phyloP scores from a whole-genome alignment of 2,329 filamentous ascomycete species.

The Alternaria viburni region DNA sequence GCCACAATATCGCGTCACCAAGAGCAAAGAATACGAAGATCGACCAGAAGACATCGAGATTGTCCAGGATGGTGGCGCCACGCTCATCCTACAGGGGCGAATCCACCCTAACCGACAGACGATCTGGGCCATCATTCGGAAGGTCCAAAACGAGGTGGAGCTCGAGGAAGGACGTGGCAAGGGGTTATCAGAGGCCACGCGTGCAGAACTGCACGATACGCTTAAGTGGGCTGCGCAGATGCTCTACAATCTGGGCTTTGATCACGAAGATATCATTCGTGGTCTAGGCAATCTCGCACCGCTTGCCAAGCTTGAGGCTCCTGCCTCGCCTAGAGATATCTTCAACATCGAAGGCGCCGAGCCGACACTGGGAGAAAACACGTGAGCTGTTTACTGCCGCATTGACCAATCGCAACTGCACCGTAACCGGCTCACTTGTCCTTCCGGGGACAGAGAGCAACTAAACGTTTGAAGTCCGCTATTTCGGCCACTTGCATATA shows the following conservation, averaged over 20 bases:
- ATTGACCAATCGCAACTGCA: neutral
- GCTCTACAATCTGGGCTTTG: conserved; percentile 41
- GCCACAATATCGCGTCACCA: conserved; percentile 33
- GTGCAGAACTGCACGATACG: conserved; percentile 32
- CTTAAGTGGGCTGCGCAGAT: conserved; percentile 40
- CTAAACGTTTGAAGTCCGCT: conserved; percentile 7
- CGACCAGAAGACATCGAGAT: conserved; percentile 40
- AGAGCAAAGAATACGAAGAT: conserved; percentile 29
- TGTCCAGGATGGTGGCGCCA: conserved; percentile 33
- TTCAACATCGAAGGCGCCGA: conserved; percentile 10
- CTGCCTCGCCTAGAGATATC: conserved; percentile 10
- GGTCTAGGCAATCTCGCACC: conserved; percentile 40
- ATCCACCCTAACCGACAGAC: conserved; percentile 42
- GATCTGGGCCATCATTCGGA: conserved; percentile 41
- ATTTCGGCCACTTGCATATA: conserved; percentile 29
- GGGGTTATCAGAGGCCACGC: conserved; percentile 16
- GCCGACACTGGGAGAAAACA: neutral
- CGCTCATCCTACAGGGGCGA: conserved; percentile 37
- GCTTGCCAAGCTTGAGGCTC: conserved; percentile 41
- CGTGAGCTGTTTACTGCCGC: neutral
- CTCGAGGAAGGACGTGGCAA: conserved; percentile 19
- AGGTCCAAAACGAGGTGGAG: conserved; percentile 41
- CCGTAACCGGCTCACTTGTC: neutral
- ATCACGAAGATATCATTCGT: conserved; percentile 40
- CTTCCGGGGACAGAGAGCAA: neutral